Evolutionary conservation across 1,139 yeast species (phyloP), one percentile per base, ranked within the genome.

Genomic region (Diutina mesorugosa): DNA sequence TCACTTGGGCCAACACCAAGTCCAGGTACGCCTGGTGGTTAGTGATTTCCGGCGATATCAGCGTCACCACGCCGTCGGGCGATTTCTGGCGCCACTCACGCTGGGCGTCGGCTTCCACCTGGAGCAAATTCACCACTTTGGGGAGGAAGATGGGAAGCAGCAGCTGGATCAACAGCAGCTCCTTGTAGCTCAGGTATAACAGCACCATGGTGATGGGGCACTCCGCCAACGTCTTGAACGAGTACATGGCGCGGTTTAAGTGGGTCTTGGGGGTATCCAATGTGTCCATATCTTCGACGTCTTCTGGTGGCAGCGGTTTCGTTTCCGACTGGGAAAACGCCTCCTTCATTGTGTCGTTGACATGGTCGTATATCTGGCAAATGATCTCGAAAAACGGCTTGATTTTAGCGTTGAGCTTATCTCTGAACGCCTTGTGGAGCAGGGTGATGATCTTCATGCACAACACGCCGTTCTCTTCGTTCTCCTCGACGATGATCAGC

Each of bases 121-220:
- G 78, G 61, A 95, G 76, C 62, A 91, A 77, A 59, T 82, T 83
- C 58, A 95, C 83, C 41, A 93, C 87, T 60, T 86, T 83, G 0
- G 98, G 97, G 58, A 93, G 79, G 62, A 93, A 89, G 21, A 73
- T 74, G 0, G 95, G 90, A 51, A 93, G 74, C 1, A 93, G 82
- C 0, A 87, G 74, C 55, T 81, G 80, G 2, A 88, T 89, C 57
- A 90, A 72, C 52, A 82, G 83, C 53, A 50, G 53, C n/a, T 50
- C 53, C 66, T 90, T 89, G 71, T 91, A 91, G 0, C 96, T 85
- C 1, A 96, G 87, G 64, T 89, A 90, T 57, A 95, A 76, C 7
- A 96, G 83, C 1, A 95, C 99, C 83, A 95, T 88, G 9, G 96
- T 91, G 50, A 95, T 91, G 6, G 99, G 99, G 67, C 98, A 91